Conservation (phyloP, 768 basidiomycete species). For the Panellus pusillus region DNA sequence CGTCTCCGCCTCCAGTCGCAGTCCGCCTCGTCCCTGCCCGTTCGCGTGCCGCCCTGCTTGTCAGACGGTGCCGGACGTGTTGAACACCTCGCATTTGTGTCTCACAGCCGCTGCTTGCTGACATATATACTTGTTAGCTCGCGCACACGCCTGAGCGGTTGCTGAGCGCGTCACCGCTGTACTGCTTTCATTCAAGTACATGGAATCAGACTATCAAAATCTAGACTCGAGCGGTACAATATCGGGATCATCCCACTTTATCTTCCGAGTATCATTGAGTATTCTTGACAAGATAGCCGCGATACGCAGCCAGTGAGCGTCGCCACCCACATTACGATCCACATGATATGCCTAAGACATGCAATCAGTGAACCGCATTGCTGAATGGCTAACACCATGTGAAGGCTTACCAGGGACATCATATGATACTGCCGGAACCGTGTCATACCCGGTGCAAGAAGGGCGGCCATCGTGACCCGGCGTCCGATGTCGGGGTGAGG, state of each 20-base stretch:
- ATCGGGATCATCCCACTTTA: neutral
- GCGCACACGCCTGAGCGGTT: no score
- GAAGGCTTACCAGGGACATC: neutral
- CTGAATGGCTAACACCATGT: neutral
- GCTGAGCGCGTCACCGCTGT: no score
- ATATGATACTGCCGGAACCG: neutral
- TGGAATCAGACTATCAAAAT: no score
- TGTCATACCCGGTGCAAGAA: neutral
- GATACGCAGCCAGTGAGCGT: neutral
- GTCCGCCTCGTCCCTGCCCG: no score
- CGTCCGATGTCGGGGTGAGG: neutral
- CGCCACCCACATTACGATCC: neutral
- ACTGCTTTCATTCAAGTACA: no score
- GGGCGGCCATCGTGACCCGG: neutral
- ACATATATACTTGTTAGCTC: no score
- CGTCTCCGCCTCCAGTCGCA: no score
- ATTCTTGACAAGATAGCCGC: neutral
- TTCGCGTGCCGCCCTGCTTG: no score
- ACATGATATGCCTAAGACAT: neutral
- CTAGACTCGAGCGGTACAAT: no score
- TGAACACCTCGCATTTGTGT: no score
- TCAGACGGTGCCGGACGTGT: no score
- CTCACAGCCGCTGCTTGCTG: no score
- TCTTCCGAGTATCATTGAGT: neutral
- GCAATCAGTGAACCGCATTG: neutral